These are phyloP conservation scores for Cinnamomum micranthum DNA, from an alignment of 164 flowering plant species.

Conservation along the genomic window DNA sequence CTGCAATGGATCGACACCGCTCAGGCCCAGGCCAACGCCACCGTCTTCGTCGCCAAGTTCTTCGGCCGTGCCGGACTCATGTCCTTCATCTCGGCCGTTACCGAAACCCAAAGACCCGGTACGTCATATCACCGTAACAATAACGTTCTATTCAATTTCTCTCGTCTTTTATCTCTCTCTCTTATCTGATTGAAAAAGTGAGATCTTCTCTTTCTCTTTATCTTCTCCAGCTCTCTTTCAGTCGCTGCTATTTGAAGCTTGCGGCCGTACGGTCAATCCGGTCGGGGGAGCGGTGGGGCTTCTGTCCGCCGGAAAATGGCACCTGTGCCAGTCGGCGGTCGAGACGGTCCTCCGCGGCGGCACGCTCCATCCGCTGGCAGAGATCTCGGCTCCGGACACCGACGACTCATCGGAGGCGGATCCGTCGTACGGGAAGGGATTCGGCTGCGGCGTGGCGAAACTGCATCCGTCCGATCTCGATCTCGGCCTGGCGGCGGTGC, in stretches of 20 bases:
- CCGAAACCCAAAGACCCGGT: conserved; percentile 59
- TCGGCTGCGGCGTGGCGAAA: conserved; percentile 18
- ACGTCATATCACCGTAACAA: neutral
- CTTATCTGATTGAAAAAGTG: neutral
- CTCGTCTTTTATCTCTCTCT: neutral
- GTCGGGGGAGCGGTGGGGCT: conserved; percentile 88
- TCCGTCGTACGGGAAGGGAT: conserved; percentile 8
- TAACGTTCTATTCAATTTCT: neutral
- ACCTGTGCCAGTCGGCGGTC: conserved; percentile 71
- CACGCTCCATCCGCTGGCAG: conserved; percentile 40
- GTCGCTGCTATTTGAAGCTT: conserved; percentile 68
- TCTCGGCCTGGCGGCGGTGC: conserved; percentile 42
- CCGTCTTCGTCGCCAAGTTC: conserved; percentile 77
- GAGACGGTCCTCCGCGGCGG: conserved; percentile 73
- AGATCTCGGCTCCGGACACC: conserved; percentile 22
- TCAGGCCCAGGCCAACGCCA: conserved; percentile 75
- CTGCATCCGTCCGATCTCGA: conserved; percentile 41
- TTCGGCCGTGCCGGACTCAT: conserved; percentile 86
- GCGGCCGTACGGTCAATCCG: conserved; percentile 82
- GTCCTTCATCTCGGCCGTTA: conserved; percentile 69
- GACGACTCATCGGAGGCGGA: conserved; percentile 36
- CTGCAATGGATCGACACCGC: conserved; percentile 63
- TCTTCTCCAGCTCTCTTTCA: conserved; percentile 56
- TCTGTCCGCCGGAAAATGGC: conserved; percentile 77
- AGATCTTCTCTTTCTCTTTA: neutral